Base-by-base conservation (phyloP, 352 stramenopile genomes). In the Pythium brachiatum region DNA sequence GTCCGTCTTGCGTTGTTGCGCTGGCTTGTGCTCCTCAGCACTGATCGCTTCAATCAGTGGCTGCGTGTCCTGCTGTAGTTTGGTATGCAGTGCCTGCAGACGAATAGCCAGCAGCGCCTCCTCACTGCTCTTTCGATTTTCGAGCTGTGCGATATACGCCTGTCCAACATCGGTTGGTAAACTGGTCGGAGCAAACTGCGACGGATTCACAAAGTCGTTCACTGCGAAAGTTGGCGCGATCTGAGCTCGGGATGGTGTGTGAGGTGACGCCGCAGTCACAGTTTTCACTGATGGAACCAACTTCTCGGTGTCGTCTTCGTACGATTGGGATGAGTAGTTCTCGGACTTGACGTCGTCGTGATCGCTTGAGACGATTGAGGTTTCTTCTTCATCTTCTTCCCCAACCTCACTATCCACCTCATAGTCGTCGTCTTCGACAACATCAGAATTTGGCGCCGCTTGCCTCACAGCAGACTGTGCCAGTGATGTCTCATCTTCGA, bases 121-220 rank as follows among this genome's bases (percentile, higher is more conserved):
- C 51, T 90, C 81, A 16, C 78, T 82, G 53, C 73, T 53, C 29
- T 76, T 78, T 7, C 81, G 76, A 20, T 73, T 68, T 27, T 90
- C 69, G 5, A 90, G 60, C 18, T 88, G 75, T 18, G 32, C 18
- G 29, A 80, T 34, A 48, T 81, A 88, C 16, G 73, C 60, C 15
- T 62, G 53, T 13, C 52, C 50, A 2, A 81, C 26, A 58, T 63
- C 53, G 7, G 39, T 20, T 29, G 53, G 34, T 21, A 68, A 13
- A 18, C 32, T 34, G 2, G 7, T 12, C 9, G 31, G 9, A 2
- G 27, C 21, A 3, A 56, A 15, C 27, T 50, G 39, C n/a, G 60
- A 41, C 2, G 32, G 16, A 13, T 51, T 26, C 3, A 36, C 47
- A 48, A 48, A 27, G 8, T 5, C 7, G 20, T 16, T 48, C n/a